Conservation (phyloP, 805 yeast genomes). For the Candida vaughaniae region DNA sequence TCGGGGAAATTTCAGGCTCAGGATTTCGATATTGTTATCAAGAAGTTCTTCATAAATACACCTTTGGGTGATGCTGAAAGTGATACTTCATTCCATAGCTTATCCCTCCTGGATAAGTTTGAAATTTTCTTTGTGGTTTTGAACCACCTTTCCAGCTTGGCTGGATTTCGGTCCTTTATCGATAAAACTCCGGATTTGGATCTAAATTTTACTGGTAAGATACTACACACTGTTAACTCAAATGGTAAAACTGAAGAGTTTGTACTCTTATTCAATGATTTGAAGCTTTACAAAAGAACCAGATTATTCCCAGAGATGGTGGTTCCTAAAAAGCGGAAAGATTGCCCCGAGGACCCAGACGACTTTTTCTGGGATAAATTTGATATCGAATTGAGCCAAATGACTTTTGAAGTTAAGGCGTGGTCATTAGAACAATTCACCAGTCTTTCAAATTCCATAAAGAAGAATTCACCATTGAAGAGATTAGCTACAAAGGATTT, state of each 20-base stretch:
- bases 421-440: slow-evolving; percentile 32
- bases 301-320: slow-evolving; percentile 22
- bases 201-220: slow-evolving; percentile 5
- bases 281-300: slow-evolving; percentile 48
- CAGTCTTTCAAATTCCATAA: slow-evolving; percentile 19
- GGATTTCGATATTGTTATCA: slow-evolving; percentile 13
- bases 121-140: slow-evolving; percentile 48
- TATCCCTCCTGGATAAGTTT: slow-evolving; percentile 47
- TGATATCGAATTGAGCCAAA: slow-evolving; percentile 22
- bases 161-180: slow-evolving; percentile 46
- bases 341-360: slow-evolving; percentile 34
- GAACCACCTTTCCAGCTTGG: slow-evolving; percentile 40
- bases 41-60: slow-evolving; percentile 9
- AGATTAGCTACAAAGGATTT: slow-evolving; percentile 6
- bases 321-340: slow-evolving; percentile 36
- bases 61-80: slow-evolving; percentile 15
- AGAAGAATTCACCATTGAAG: slow-evolving; percentile 13
- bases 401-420: slow-evolving; percentile 30
- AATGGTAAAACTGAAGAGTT: slow-evolving; percentile 24
- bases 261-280: slow-evolving; percentile 46
- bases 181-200: slow-evolving; percentile 37
- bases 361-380: slow-evolving; percentile 26
- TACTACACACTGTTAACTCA: slow-evolving; percentile 9
- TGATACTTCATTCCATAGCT: slow-evolving; percentile 34
- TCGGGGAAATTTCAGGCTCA: slow-evolving; percentile 6